These are phyloP conservation scores for Takashimella tepidaria DNA, from an alignment of 1,284 basidiomycete species.

Conservation along the genomic window DNA sequence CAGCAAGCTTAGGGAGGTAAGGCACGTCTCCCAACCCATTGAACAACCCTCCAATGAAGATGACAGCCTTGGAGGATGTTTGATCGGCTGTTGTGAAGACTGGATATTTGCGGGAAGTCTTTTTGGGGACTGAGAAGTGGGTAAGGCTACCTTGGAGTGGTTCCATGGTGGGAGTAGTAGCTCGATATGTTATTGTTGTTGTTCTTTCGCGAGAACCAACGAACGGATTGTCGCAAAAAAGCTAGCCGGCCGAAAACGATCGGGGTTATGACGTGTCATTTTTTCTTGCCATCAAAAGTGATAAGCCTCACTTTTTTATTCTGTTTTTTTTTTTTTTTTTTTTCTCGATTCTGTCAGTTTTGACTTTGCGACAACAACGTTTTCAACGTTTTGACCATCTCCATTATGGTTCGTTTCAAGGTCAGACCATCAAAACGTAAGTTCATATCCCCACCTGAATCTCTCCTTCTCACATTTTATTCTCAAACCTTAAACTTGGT, in stretches of 20 bases:
- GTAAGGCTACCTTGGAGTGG: slow-evolving; percentile 1
- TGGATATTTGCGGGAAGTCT: slow-evolving; percentile 19
- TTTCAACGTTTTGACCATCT: not conserved
- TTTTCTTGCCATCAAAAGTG: not conserved
- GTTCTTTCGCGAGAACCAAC: too few species aligned
- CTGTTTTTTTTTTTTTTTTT: not conserved
- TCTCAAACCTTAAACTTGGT: too few species aligned
- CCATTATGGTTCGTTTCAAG: not conserved
- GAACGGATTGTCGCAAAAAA: too few species aligned
- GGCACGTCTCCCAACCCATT: slow-evolving; percentile 40
- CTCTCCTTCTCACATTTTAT: not conserved
- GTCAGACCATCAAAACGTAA: not conserved
- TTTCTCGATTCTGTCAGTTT: not conserved
- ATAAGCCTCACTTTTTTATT: too few species aligned
- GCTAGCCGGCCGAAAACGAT: not conserved
- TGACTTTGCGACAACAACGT: too few species aligned
- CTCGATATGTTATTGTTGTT: too few species aligned
- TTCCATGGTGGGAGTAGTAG: not conserved
- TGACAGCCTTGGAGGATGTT: slow-evolving; percentile 22
- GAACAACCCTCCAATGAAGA: slow-evolving; percentile 46
- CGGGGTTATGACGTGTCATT: not conserved
- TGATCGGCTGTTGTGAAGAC: slow-evolving; percentile 39
- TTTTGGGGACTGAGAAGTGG: slow-evolving; percentile 1
- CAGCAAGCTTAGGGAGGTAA: slow-evolving; percentile 29
- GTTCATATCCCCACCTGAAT: not conserved